Percentiles rank a stretch among this genome's conserved stretches.
These are phyloP conservation scores for Collybiopsis luxurians DNA, from an alignment of 768 basidiomycete genomes.

Conservation along the genomic window DNA sequence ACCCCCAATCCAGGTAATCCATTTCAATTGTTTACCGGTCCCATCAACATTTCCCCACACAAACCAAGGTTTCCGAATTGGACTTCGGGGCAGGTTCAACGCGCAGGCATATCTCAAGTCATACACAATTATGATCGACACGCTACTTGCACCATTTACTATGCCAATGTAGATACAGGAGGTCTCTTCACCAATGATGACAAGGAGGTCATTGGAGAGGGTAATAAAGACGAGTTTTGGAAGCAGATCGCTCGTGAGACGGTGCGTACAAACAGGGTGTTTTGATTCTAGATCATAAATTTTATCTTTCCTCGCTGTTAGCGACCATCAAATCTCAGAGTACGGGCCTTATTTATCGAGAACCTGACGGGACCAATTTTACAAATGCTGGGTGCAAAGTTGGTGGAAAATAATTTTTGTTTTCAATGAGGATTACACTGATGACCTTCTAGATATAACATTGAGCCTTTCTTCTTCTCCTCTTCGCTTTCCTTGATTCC, in stretches of 20 bases:
- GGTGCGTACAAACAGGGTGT: neutral
- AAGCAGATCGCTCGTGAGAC: constrained; percentile 20
- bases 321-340: constrained; percentile 34
- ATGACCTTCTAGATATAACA: constrained; percentile 35
- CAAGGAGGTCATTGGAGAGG: constrained; percentile 17
- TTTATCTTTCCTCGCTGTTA: constrained; percentile 9
- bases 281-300: too few relatives aligned
- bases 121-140: constrained; percentile 27
- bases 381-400: constrained; percentile 58
- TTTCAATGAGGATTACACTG: neutral
- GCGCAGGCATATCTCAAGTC: constrained; percentile 32
- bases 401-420: constrained; percentile 14
- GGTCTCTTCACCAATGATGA: constrained; percentile 32
- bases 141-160: constrained; percentile 28
- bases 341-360: constrained; percentile 50
- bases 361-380: constrained; percentile 48
- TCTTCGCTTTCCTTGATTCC: constrained; percentile 68
- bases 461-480: constrained; percentile 67
- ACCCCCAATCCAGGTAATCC: constrained; percentile 5
- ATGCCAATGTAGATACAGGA: constrained; percentile 35
- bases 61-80: constrained; percentile 52
- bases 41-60: constrained; percentile 41
- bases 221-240: constrained; percentile 33
- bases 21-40: too few relatives aligned
- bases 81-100: constrained; percentile 43